phyloP scores from a whole-genome alignment of 208 protist species.

The Leishmania gerbilli region DNA sequence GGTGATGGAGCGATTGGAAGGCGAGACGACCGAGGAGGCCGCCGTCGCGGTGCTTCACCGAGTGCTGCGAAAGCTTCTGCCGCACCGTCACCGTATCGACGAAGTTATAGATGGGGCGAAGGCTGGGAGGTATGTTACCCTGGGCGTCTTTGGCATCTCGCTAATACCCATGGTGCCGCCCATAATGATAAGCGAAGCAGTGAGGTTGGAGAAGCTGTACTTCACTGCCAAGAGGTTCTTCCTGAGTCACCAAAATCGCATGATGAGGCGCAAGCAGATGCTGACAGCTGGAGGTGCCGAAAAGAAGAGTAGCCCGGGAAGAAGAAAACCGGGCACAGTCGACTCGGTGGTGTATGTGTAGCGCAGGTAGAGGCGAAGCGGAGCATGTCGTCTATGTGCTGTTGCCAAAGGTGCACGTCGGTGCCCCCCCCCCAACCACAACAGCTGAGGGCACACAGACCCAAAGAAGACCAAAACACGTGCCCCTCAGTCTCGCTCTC shows the following conservation, averaged over 20 bases:
- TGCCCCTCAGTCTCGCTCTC: background rate
- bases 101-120: background rate
- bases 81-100: background rate
- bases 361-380: background rate
- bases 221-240: slow-evolving; percentile 13
- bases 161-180: slow-evolving; percentile 26
- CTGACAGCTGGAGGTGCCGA: background rate
- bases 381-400: background rate
- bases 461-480: background rate
- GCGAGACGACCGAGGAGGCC: slow-evolving; percentile 3
- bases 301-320: background rate
- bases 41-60: slow-evolving; percentile 2
- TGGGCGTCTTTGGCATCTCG: background rate
- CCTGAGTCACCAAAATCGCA: background rate
- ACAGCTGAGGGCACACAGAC: background rate
- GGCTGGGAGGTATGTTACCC: background rate
- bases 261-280: background rate
- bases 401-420: background rate
- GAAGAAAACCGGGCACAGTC: background rate
- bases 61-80: slow-evolving; percentile 10
- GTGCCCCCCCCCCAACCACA: no score
- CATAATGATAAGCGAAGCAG: slow-evolving; percentile 17
- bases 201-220: slow-evolving; percentile 8
- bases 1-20: background rate
- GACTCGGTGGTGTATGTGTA: background rate